phyloP scores from a whole-genome alignment of 2,329 filamentous ascomycete genomes.

The Colletotrichum trifolii region DNA sequence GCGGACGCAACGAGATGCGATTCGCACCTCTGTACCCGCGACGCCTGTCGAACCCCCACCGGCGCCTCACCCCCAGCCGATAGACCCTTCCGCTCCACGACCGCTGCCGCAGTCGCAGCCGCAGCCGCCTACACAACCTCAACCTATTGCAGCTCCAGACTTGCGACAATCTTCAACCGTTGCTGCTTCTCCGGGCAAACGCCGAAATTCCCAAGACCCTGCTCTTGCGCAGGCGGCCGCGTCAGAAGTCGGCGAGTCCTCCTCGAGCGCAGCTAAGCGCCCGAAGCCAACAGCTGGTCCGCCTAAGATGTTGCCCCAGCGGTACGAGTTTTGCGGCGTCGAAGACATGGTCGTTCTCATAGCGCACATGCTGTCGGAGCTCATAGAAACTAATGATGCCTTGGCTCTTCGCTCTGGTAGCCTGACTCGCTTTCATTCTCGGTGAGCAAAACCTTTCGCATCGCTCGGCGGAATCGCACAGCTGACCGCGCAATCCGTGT shows the following conservation, averaged over 20 bases:
- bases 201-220: slow-evolving; percentile 56
- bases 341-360: slow-evolving; percentile 92
- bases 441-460: slow-evolving; percentile 60
- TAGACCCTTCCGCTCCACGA: slow-evolving; percentile 23
- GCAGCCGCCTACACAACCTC: slow-evolving; percentile 29
- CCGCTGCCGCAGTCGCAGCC: slow-evolving; percentile 32
- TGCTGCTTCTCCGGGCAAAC: slow-evolving; percentile 52
- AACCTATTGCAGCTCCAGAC: slow-evolving; percentile 20
- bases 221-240: slow-evolving; percentile 37
- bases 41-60: slow-evolving; percentile 41
- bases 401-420: slow-evolving; percentile 87
- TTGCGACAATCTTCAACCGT: slow-evolving; percentile 28
- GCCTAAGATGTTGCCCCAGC: slow-evolving; percentile 72
- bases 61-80: slow-evolving; percentile 36
- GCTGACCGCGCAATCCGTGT: slow-evolving; percentile 25
- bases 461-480: slow-evolving; percentile 28
- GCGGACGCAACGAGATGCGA: slow-evolving; percentile 30
- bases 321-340: slow-evolving; percentile 84
- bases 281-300: slow-evolving; percentile 60
- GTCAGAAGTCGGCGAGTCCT: slow-evolving; percentile 39
- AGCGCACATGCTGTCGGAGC: slow-evolving; percentile 93
- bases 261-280: slow-evolving; percentile 59
- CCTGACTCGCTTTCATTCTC: slow-evolving; percentile 93
- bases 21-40: slow-evolving; percentile 40
- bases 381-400: slow-evolving; percentile 92